Evolutionary conservation across 441 rosid genomes (phyloP), one percentile per base, ranked within the genome.

Genomic region (Arabidopsis lyrata): DNA sequence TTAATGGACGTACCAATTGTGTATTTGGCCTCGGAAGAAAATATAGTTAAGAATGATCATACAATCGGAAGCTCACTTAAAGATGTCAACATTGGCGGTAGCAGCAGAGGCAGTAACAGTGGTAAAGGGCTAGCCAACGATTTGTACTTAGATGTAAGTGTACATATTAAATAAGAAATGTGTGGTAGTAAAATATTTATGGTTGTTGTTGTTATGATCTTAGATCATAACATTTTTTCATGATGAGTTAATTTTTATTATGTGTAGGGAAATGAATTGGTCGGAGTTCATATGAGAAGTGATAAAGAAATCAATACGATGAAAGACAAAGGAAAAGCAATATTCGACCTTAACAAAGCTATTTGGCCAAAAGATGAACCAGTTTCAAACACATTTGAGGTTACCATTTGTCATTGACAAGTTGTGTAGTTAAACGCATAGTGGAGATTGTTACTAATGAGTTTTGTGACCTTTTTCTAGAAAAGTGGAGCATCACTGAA

Each of bases 41-140:
- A 13, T 2, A 14, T 6, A 20, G 8, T 5, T 35, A 5, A 32
- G 8, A 57, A 34, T n/a, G 24, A 58, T 29, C 3, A 3, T 54
- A 31, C 13, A 8, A 8, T n/a, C 12, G 22, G 20, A 55, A 55
- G 60, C 27, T 31, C 62, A 2, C 13, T 9, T 9, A 1, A 16
- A 18, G 5, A 16, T 59, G 35, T 2, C 20, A 8, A 24, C 3
- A 14, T 8, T 39, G 41, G 3, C 14, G 63, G 15, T 35, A 58
- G 63, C 6, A 5, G 7, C 11, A 1, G 48, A 22, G 53, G 27
- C 6, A 3, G 10, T 13, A 54, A 8, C 16, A 54, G 36, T 63
- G n/a, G 38, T 62, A 20, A 62, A 42, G n/a, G 24, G n/a, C 13
- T 41, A 61, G 35, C 49, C 50, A 61, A 14, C 52, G 2, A 27